Evolutionary conservation across 148 eudicot species (phyloP).

Genomic region (Amaranthus hypochondriacus): DNA sequence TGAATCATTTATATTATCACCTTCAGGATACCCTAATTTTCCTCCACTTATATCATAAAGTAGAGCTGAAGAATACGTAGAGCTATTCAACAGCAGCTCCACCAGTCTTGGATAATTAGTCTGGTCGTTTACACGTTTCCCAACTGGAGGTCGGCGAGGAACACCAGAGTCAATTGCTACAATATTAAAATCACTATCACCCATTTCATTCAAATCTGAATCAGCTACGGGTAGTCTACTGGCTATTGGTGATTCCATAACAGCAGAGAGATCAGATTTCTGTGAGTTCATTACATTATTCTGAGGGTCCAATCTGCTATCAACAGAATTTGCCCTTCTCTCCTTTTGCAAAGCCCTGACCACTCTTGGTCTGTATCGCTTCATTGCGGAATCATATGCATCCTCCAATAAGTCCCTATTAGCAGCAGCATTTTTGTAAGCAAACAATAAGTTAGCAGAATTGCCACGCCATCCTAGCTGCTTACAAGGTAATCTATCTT

Average conservation of each 20-base stretch:
- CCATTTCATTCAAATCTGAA: constrained; percentile 38
- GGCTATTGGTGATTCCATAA: constrained; percentile 47
- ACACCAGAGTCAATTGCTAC: constrained; percentile 98
- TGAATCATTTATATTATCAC: constrained; percentile 25
- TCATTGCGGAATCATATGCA: constrained; percentile 72
- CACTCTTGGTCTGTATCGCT: constrained; percentile 64
- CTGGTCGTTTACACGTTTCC: constrained; percentile 83
- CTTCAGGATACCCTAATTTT: constrained; percentile 62
- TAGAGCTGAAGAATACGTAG: constrained; percentile 64
- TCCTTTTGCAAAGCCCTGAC: constrained; percentile 65
- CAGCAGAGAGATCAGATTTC: constrained; percentile 55
- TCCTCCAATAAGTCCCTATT: constrained; percentile 64
- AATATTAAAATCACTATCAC: constrained; percentile 45
- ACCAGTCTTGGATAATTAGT: constrained; percentile 82
- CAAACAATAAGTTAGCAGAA: constrained; percentile 72
- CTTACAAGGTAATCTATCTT: constrained; percentile 94
- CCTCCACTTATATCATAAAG: constrained; percentile 80
- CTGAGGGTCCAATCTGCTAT: constrained; percentile 51
- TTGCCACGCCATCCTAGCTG: constrained; percentile 98
- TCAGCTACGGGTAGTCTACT: constrained; percentile 40
- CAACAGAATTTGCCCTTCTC: constrained; percentile 67
- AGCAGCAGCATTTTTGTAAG: constrained; percentile 56
- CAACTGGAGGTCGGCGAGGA: constrained; percentile 97
- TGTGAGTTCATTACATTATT: constrained; percentile 41
- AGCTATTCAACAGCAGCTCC: constrained; percentile 89